These are phyloP conservation scores for Gossypium stocksii DNA, from an alignment of 345 rosid species.

Conservation along the genomic window DNA sequence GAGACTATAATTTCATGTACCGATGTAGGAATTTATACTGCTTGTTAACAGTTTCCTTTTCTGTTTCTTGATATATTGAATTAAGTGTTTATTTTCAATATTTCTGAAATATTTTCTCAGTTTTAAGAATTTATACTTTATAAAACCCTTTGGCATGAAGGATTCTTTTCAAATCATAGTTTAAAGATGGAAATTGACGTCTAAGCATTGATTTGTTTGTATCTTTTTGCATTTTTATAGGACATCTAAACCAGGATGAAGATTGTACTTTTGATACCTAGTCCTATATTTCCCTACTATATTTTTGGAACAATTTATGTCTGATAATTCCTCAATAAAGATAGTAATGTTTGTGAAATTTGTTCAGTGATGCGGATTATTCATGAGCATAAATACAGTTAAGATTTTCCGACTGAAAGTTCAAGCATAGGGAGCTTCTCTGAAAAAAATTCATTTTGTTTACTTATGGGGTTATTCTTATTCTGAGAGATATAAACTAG, in stretches of 20 bases:
- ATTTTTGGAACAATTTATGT: neutral
- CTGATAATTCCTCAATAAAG: neutral
- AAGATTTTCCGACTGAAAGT: neutral
- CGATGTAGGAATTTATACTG: neutral
- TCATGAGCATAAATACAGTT: neutral
- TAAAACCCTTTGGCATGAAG: neutral
- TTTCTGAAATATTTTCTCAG: neutral
- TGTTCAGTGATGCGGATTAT: neutral
- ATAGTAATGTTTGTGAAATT: neutral
- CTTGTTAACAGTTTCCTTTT: neutral
- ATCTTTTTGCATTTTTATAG: neutral
- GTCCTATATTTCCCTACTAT: neutral
- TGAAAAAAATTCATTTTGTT: neutral
- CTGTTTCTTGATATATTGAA: neutral
- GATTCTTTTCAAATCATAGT: neutral
- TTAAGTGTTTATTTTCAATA: conserved; percentile 6
- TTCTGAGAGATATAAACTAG: neutral
- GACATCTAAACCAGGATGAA: neutral
- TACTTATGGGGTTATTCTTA: neutral
- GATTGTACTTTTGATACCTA: neutral
- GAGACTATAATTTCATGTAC: neutral
- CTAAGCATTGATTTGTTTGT: neutral
- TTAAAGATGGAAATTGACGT: conserved; percentile 1
- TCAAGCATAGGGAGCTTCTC: neutral
- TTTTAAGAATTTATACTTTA: neutral